These are phyloP conservation scores for Ustilago hordei DNA, from an alignment of 1,284 basidiomycete genomes.

Conservation along the genomic window DNA sequence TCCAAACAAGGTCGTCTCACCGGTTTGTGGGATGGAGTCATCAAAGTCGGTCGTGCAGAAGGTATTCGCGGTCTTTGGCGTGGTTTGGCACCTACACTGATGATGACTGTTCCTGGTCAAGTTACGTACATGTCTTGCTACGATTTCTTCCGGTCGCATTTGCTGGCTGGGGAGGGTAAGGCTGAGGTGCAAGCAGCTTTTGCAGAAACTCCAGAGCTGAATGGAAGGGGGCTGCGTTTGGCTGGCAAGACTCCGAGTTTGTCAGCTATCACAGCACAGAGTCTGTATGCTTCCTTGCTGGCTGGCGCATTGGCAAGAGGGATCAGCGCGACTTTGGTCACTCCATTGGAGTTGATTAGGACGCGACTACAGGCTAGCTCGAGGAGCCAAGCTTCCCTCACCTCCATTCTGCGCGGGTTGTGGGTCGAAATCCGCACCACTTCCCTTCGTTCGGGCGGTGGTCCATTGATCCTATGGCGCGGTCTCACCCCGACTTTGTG, in stretches of 20 bases:
- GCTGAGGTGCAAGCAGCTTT: constrained; percentile 17
- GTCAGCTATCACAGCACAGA: constrained; percentile 53
- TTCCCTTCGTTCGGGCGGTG: constrained; percentile 66
- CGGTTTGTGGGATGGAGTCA: constrained; percentile 64
- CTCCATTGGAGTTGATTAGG: constrained; percentile 91
- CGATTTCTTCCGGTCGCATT: constrained; percentile 79
- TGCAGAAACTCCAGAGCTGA: constrained; percentile 16
- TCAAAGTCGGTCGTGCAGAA: constrained; percentile 62
- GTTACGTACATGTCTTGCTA: constrained; percentile 97
- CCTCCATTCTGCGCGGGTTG: constrained; percentile 53
- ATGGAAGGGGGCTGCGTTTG: constrained; percentile 21
- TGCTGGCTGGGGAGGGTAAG: constrained; percentile 50
- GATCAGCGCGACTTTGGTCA: constrained; percentile 81
- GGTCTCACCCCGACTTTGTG: constrained; percentile 91
- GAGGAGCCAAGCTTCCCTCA: constrained; percentile 35
- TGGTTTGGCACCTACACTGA: constrained; percentile 65
- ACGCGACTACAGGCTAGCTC: constrained; percentile 81
- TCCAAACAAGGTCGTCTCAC: constrained; percentile 53
- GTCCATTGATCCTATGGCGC: constrained; percentile 83
- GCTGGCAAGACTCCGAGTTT: constrained; percentile 31
- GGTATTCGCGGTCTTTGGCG: constrained; percentile 66
- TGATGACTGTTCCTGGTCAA: constrained; percentile 89
- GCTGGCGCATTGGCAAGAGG: constrained; percentile 87
- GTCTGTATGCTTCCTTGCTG: constrained; percentile 76
- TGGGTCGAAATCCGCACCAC: constrained; percentile 52